A percentile compares a stretch with the other conserved stretches of the same genome.
Conservation (phyloP, 2,329 filamentous ascomycete genomes). For the Chaetothyriales sp. region DNA sequence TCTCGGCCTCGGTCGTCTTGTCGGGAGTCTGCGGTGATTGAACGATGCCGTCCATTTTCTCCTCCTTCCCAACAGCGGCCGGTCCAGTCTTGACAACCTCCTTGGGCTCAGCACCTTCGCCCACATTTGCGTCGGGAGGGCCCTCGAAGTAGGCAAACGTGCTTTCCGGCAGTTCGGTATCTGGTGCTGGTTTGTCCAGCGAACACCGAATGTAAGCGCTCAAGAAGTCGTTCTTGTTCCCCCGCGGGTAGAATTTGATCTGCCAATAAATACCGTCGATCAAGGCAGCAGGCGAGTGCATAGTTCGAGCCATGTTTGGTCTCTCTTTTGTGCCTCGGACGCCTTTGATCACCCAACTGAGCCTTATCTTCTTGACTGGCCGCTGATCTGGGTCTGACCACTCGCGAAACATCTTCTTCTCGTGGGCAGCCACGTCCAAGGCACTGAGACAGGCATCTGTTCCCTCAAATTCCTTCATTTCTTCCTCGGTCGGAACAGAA, state of each 20-base stretch:
- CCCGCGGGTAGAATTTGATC: constrained; percentile 49
- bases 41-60: constrained; percentile 3
- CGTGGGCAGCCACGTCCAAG: constrained; percentile 34
- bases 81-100: constrained; percentile 6
- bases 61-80: neutral
- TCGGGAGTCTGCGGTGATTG: neutral
- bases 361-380: constrained; percentile 37
- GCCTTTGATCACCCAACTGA: constrained; percentile 43
- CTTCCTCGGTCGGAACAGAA: constrained; percentile 40
- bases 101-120: constrained; percentile 17
- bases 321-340: constrained; percentile 46
- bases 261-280: constrained; percentile 49
- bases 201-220: constrained; percentile 49
- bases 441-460: constrained; percentile 41
- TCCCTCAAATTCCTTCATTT: constrained; percentile 44
- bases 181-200: constrained; percentile 29
- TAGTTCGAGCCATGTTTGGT: constrained; percentile 42
- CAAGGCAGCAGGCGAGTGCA: constrained; percentile 41
- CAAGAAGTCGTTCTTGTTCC: constrained; percentile 42
- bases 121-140: constrained; percentile 23
- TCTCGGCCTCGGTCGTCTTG: constrained; percentile 1
- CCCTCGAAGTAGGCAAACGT: constrained; percentile 29
- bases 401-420: constrained; percentile 39
- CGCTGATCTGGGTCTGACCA: constrained; percentile 44
- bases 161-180: constrained; percentile 24